A percentile compares a stretch with the other conserved stretches of the same genome.
Evolutionary conservation across 2,329 filamentous ascomycete genomes (phyloP).

Genomic region (Fusarium staphyleae): DNA sequence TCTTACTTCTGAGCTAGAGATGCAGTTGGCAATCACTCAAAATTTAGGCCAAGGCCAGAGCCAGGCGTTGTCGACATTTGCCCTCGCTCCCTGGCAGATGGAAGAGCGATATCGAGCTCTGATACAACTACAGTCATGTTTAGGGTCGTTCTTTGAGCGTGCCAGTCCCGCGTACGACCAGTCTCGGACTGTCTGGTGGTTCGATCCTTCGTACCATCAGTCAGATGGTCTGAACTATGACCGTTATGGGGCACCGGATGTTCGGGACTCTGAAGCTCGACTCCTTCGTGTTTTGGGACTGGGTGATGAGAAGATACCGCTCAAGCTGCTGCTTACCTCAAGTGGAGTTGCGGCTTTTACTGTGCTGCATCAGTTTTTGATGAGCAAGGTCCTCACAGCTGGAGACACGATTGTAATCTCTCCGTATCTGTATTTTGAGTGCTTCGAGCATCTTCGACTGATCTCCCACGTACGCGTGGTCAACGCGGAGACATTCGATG

Average conservation of each 20-base stretch:
- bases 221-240: slow-evolving; percentile 20
- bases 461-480: slow-evolving; percentile 12
- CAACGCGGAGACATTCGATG: slow-evolving; percentile 16
- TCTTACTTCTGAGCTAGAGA: slow-evolving; percentile 17
- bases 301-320: slow-evolving; percentile 10
- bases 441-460: slow-evolving; percentile 16
- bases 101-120: slow-evolving; percentile 20
- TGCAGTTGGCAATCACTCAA: slow-evolving; percentile 18
- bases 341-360: slow-evolving; percentile 19
- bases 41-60: slow-evolving; percentile 1
- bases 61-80: slow-evolving; percentile 9
- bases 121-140: slow-evolving; percentile 15
- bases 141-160: slow-evolving; percentile 21
- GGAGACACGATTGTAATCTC: slow-evolving; percentile 21
- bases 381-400: slow-evolving; percentile 15
- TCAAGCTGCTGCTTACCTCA: slow-evolving; percentile 13
- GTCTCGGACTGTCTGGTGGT: slow-evolving; percentile 20
- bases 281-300: slow-evolving; percentile 9
- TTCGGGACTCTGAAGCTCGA: slow-evolving; percentile 7
- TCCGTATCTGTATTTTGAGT: slow-evolving; percentile 21
- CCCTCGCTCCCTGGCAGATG: slow-evolving; percentile 18
- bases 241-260: slow-evolving; percentile 15
- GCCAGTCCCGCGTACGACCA: slow-evolving; percentile 23
- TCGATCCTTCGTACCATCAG: slow-evolving; percentile 20
- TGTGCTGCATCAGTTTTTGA: slow-evolving; percentile 18